Evolutionary conservation across 2,329 filamentous ascomycete species (phyloP), one percentile per base, ranked within the genome.

Genomic region (Penicillium sp.): DNA sequence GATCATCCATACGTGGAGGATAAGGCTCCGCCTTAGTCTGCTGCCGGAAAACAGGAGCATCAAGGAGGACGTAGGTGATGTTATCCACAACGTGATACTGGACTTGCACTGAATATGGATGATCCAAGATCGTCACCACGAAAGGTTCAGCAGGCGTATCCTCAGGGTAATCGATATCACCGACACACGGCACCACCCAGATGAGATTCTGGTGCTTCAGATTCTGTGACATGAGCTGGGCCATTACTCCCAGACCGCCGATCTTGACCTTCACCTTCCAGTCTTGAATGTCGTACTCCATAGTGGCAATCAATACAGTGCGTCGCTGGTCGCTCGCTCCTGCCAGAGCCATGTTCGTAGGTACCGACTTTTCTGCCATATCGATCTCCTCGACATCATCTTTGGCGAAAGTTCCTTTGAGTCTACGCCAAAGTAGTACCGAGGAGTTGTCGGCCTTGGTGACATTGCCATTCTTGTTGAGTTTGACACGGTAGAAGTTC

Each of bases 211-310:
- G 78, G 54, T 85, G 81, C 6, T 76, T 72, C 5, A 85, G 73
- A 42, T 80, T 78, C 61, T 82, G 81, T 15, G 79, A 80, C 82
- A 85, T 85, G 1, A 85, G 69, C 57, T 83, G 79, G 24, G 82
- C 81, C 82, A 85, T 85, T 54, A 84, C 82, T 67, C 82, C 82
- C 4, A 85, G 72, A 58, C 82, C 82, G 57, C 82, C 82, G 45
- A 85, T 85, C 68, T 85, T 85, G 67, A 85, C 81, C 67, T 84
- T 85, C 69, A 85, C 82, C 6, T 68, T 74, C 79, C 82, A 85
- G 60, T 85, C 82, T 52, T 82, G 79, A 53, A 85, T 85, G 55
- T 85, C 81, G 65, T 85, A 85, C 64, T 85, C 82, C 80, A 85
- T 84, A n/a, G 82, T 85, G 13, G 81, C 82, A 47, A 85, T 84